Percentiles rank a stretch among this genome's conserved stretches.
phyloP scores from a whole-genome alignment of 495 filamentous ascomycete species.

The Podospora appendiculata region DNA sequence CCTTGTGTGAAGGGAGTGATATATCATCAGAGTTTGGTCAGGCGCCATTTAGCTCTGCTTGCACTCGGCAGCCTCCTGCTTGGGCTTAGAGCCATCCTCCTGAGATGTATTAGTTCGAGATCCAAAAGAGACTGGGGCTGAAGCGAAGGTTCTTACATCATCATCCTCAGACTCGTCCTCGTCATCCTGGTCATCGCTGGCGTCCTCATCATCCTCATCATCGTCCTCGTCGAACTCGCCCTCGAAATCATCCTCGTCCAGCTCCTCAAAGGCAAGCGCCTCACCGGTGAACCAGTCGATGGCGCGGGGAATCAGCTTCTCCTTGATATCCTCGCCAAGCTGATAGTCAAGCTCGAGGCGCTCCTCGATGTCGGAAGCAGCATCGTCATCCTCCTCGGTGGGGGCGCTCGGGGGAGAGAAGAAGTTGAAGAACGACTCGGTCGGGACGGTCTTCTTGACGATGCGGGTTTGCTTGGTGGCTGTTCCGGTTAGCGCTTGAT shows the following conservation, averaged over 20 bases:
- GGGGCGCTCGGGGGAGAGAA: constrained; percentile 92
- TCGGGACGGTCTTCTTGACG: constrained; percentile 97
- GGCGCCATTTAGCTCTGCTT: constrained; percentile 78
- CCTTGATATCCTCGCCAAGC: constrained; percentile 98
- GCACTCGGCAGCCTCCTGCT: constrained; percentile 98
- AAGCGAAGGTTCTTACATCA: constrained; percentile 55
- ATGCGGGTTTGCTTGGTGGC: constrained; percentile 98
- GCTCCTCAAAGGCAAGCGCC: constrained; percentile 91
- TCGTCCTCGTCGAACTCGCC: constrained; percentile 89
- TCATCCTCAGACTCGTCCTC: constrained; percentile 82
- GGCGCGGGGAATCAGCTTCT: constrained; percentile 97
- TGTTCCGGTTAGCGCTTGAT: constrained; percentile 34
- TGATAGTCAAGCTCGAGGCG: constrained; percentile 98
- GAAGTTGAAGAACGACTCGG: constrained; percentile 99
- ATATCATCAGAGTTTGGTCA: no score
- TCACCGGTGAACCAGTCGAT: constrained; percentile 99
- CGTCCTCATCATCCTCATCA: constrained; percentile 73
- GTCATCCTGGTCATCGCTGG: constrained; percentile 78
- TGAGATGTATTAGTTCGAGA: constrained; percentile 26
- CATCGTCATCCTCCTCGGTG: constrained; percentile 65
- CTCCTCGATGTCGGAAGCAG: constrained; percentile 87
- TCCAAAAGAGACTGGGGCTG: not conserved
- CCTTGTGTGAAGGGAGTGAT: not conserved
- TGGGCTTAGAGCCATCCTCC: constrained; percentile 94
- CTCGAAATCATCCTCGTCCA: constrained; percentile 82